These are phyloP conservation scores for Populus trichocarpa DNA, from an alignment of 441 rosid species.

Conservation along the genomic window DNA sequence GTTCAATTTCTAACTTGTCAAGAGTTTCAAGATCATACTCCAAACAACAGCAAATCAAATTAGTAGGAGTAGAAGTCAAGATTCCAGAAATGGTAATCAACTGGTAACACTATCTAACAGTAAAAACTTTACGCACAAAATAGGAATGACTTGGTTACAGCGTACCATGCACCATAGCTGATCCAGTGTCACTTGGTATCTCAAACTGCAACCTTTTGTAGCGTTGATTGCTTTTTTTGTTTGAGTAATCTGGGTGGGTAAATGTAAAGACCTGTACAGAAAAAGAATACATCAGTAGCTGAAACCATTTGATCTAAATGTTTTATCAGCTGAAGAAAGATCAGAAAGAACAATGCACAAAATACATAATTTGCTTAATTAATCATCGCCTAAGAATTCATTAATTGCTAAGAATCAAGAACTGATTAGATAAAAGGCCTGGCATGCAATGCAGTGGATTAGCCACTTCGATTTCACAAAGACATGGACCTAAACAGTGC, in stretches of 20 bases:
- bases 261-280: conserved; percentile 77
- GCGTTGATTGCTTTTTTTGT: conserved; percentile 62
- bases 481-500: neutral
- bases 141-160: conserved; percentile 3
- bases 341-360: neutral
- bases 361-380: neutral
- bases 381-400: neutral
- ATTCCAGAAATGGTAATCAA: neutral
- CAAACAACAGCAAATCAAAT: neutral
- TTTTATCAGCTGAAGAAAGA: neutral
- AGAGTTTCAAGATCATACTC: neutral
- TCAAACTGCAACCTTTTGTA: conserved; percentile 76
- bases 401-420: conserved; percentile 5
- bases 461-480: neutral
- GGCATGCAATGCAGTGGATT: neutral
- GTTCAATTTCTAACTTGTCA: neutral
- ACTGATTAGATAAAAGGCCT: neutral
- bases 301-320: neutral
- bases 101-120: neutral
- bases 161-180: conserved; percentile 91
- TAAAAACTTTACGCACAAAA: neutral
- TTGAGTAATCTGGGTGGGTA: conserved; percentile 69
- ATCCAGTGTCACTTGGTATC: conserved; percentile 68
- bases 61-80: neutral
- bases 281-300: conserved; percentile 15